Evolutionary conservation across 306 rosid genomes (phyloP), one percentile per base, ranked within the genome.

Genomic region (Hippophae rhamnoides): DNA sequence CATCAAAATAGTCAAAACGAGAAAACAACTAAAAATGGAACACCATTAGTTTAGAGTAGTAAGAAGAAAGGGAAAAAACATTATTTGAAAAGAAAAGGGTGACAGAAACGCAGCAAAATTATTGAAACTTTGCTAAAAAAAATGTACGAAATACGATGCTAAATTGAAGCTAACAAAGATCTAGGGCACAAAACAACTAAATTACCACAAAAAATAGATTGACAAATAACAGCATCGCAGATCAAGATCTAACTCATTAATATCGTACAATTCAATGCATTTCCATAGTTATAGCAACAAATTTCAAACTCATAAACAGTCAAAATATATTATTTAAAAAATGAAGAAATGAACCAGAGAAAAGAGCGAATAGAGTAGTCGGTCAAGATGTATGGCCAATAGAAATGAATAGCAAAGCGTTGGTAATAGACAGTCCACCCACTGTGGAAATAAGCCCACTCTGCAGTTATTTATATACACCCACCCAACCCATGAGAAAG

Each of bases 131-230:
- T 47, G 31, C 61, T 42, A 18, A 44, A 62, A 40, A 13, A 43
- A 18, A 18, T 18, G 12, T 10, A 47, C 23, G 44, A 56, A 31
- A 31, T 25, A 65, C 3, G 62, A 71, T n/a, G 44, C 48, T 7
- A 77, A 69, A 62, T 55, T 12, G 6, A 61, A 63, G 53, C 65
- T n/a, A 55, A 14, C 47, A 23, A 66, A 59, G 65, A 71, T 73
- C 77, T 67, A 59, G 65, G 65, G 48, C 54, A 41, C 52, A 60
- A 64, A 27, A 49, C 5, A 42, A 67, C 57, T 43, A 59, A n/a
- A 40, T 9, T 56, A 57, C 13, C 9, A 57, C 60, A 41, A 9
- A 52, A 43, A 41, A 4, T 3, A 51, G 40, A 11, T 11, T 0
- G 1, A 13, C 26, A 55, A 14, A 48, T 31, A 31, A 31, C 4